Evolutionary conservation across 2,329 filamentous ascomycete genomes (phyloP).

Genomic region (Cryoendolithus antarcticus): DNA sequence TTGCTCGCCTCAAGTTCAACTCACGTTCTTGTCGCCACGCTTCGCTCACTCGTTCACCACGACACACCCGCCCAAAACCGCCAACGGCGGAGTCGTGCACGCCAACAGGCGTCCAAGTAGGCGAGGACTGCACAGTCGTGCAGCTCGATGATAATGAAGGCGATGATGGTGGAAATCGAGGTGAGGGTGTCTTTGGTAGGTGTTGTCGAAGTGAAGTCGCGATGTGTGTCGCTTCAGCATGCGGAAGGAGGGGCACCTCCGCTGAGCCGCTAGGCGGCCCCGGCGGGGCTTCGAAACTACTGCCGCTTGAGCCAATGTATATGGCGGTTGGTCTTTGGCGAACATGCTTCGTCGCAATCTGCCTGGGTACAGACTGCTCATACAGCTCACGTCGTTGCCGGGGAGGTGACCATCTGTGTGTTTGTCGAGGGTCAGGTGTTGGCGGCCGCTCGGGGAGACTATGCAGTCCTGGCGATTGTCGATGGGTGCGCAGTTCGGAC

Average conservation of each 20-base stretch:
- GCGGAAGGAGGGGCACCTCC: too few species aligned
- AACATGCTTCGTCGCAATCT: not conserved
- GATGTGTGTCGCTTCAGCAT: too few species aligned
- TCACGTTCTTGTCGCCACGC: slow-evolving; percentile 14
- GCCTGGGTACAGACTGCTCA: too few species aligned
- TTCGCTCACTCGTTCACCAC: slow-evolving; percentile 2
- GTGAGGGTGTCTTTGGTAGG: slow-evolving; percentile 7
- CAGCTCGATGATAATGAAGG: slow-evolving; percentile 15
- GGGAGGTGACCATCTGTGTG: not conserved
- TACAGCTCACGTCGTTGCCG: too few species aligned
- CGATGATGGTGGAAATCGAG: slow-evolving; percentile 10
- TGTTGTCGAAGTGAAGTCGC: too few species aligned
- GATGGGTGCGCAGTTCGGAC: too few species aligned
- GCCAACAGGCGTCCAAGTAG: slow-evolving; percentile 11
- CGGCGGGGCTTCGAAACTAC: not conserved
- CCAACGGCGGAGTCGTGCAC: slow-evolving; percentile 5
- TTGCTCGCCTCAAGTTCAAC: slow-evolving; percentile 17
- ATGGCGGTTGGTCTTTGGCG: slow-evolving; percentile 5
- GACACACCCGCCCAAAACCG: slow-evolving; percentile 4
- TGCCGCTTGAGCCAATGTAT: slow-evolving; percentile 1
- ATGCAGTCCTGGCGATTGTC: too few species aligned
- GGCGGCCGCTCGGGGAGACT: slow-evolving; percentile 1
- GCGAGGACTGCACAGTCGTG: slow-evolving; percentile 15
- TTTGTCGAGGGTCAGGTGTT: slow-evolving; percentile 5
- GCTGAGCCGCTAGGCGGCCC: not conserved